Base-by-base conservation (phyloP, 2,329 filamentous ascomycete genomes). In the Dothideomycetidae sp. region DNA sequence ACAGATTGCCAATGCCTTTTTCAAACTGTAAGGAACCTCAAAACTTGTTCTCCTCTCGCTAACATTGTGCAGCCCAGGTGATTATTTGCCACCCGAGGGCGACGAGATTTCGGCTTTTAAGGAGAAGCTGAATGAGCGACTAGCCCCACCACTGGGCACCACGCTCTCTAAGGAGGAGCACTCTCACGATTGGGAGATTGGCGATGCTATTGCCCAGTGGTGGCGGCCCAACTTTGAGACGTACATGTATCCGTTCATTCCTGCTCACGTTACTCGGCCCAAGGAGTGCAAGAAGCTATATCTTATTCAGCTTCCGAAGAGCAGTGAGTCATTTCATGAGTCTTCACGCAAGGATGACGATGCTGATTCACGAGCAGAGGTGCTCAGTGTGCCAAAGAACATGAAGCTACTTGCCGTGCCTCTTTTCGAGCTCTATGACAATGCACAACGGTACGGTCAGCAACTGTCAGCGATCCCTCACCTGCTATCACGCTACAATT, bases 281-380 rank as follows among this genome's bases (percentile, higher is more conserved):
- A 98, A 98, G 67, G 90, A 98, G 66, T 93, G 88, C 67, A 98
- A 98, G 69, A 98, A 98, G 70, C 70, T 96, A 29, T 98, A 96
- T 61, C 85, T 96, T 44, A 93, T 98, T 47, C 83, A 93, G 57
- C 67, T 98, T 17, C 90, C 90, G 0, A 76, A 85, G 59, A 85
- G 79, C 50, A 96, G 85, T 93, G 70, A 43, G 66, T 75, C 18
- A 11, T 4, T 12, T n/a, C n/a, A 18, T 31, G 7, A 9, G 9
- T 33, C 10, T 14, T 29, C 3, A n/a, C 18, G 7, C 17, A 23
- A 3, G 13, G 10, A 17, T 10, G 2, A 19, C 11, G 5, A 32
- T 41, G 16, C 39, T 19, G 18, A n/a, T 2, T 15, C 35, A 39
- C 21, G 21, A 7, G 7, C 56, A 93, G 85, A 94, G 64, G 81